Conservation (phyloP, 2,329 filamentous ascomycete genomes). For the Exophiala calicioides region DNA sequence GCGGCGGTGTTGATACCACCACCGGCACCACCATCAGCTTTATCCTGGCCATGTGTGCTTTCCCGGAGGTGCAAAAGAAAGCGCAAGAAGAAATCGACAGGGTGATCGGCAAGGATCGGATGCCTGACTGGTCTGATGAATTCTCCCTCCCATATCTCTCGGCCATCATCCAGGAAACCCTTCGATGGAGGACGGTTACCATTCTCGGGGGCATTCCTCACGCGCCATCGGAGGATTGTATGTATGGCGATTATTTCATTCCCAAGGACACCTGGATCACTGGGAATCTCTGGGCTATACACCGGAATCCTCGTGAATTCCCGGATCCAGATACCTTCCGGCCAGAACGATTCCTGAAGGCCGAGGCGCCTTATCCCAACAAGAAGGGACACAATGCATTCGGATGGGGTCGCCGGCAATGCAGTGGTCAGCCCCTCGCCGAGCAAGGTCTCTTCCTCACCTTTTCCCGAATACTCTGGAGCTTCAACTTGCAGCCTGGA, state of each 20-base stretch:
- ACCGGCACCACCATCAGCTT: constrained; percentile 36
- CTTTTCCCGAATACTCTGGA: neutral
- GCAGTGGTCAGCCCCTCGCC: constrained; percentile 58
- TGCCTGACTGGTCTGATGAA: constrained; percentile 43
- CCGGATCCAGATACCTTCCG: constrained; percentile 43
- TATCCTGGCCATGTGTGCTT: constrained; percentile 38
- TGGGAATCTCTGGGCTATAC: constrained; percentile 29
- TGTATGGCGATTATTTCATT: constrained; percentile 52
- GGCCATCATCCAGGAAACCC: constrained; percentile 41
- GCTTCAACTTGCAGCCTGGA: neutral
- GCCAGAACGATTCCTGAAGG: constrained; percentile 45
- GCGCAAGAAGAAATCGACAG: constrained; percentile 50
- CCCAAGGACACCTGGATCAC: constrained; percentile 45
- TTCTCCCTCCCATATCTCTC: constrained; percentile 39
- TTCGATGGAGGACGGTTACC: constrained; percentile 41
- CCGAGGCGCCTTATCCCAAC: constrained; percentile 48
- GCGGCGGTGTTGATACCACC: constrained; percentile 36
- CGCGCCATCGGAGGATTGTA: constrained; percentile 47
- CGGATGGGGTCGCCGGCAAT: constrained; percentile 58
- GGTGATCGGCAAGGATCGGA: constrained; percentile 39
- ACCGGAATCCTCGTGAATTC: constrained; percentile 42
- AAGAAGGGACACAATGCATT: constrained; percentile 58
- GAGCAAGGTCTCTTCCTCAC: constrained; percentile 59
- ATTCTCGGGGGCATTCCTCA: constrained; percentile 39
- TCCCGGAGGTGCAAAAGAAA: constrained; percentile 50